Evolutionary conservation across 2,329 filamentous ascomycete species (phyloP).

Genomic region (Zasmidium citrigriseum): DNA sequence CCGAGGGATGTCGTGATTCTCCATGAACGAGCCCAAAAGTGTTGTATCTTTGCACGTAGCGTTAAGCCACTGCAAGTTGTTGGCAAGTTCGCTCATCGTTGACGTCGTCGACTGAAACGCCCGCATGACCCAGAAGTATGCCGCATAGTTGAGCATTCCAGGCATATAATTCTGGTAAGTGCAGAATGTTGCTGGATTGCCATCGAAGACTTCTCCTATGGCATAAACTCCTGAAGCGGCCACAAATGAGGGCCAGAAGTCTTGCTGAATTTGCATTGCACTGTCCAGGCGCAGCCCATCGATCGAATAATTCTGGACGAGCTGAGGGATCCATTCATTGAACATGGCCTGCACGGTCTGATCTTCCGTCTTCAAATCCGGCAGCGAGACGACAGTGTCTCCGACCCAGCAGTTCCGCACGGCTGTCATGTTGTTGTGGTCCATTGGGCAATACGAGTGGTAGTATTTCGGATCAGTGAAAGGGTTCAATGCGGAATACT

Average conservation of each 20-base stretch:
- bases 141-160: slow-evolving; percentile 48
- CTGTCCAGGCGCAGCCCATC: slow-evolving; percentile 41
- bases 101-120: slow-evolving; percentile 37
- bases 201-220: slow-evolving; percentile 47
- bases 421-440: slow-evolving; percentile 53
- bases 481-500: slow-evolving; percentile 38
- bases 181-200: slow-evolving; percentile 38
- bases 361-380: slow-evolving; percentile 61
- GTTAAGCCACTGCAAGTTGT: slow-evolving; percentile 29
- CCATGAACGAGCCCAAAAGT: slow-evolving; percentile 39
- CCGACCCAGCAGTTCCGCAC: slow-evolving; percentile 53
- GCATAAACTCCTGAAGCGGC: slow-evolving; percentile 36
- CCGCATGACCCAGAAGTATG: slow-evolving; percentile 37
- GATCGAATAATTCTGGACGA: slow-evolving; percentile 63
- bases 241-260: slow-evolving; percentile 41
- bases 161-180: slow-evolving; percentile 43
- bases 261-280: slow-evolving; percentile 42
- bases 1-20: slow-evolving; percentile 40
- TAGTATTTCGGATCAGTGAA: slow-evolving; percentile 43
- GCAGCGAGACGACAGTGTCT: slow-evolving; percentile 55
- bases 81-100: slow-evolving; percentile 39
- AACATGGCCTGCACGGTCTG: slow-evolving; percentile 51
- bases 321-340: slow-evolving; percentile 57
- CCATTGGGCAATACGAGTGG: slow-evolving; percentile 50
- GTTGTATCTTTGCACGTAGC: slow-evolving; percentile 37